phyloP scores from a whole-genome alignment of 23 red algal genomes.

The Cyanidioschyzon merolae region DNA sequence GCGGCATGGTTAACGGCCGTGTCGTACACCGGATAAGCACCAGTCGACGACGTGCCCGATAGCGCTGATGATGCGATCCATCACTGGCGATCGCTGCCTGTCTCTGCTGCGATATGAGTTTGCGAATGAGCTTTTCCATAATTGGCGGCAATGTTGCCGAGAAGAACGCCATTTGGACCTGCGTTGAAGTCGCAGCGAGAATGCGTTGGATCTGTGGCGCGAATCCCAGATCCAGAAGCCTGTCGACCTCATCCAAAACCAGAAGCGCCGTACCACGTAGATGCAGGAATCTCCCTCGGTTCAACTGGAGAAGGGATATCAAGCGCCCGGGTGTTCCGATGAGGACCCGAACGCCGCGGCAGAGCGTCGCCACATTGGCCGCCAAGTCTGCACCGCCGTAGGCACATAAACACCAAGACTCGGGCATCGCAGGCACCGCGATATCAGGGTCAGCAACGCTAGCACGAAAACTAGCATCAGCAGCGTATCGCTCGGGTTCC shows the following conservation, averaged over 20 bases:
- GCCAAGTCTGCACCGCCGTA: slow-evolving; percentile 85
- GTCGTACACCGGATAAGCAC: slow-evolving; percentile 49
- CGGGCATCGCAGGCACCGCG: too few relatives aligned
- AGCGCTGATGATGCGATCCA: too few relatives aligned
- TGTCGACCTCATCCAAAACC: slow-evolving; percentile 87
- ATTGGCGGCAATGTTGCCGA: slow-evolving; percentile 87
- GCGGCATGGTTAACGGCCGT: slow-evolving; percentile 61
- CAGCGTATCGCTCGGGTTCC: neutral
- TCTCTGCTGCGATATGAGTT: neutral
- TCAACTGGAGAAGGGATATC: slow-evolving; percentile 92
- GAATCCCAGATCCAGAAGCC: slow-evolving; percentile 99
- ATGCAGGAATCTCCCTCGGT: slow-evolving; percentile 60
- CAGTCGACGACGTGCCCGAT: neutral
- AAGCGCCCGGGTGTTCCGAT: slow-evolving; percentile 84
- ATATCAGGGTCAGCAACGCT: too few relatives aligned
- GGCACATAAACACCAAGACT: slow-evolving; percentile 63
- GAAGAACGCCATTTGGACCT: slow-evolving; percentile 94
- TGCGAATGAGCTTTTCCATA: slow-evolving; percentile 31
- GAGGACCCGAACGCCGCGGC: slow-evolving; percentile 65
- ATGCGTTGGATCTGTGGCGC: slow-evolving; percentile 84
- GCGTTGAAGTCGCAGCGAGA: slow-evolving; percentile 67
- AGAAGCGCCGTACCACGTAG: slow-evolving; percentile 71
- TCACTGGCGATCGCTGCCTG: too few relatives aligned
- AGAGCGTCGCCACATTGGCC: slow-evolving; percentile 69
- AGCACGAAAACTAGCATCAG: slow-evolving; percentile 22